These are phyloP conservation scores for Xanthoparmelia taractica DNA, from an alignment of 495 filamentous ascomycete species.

Conservation along the genomic window DNA sequence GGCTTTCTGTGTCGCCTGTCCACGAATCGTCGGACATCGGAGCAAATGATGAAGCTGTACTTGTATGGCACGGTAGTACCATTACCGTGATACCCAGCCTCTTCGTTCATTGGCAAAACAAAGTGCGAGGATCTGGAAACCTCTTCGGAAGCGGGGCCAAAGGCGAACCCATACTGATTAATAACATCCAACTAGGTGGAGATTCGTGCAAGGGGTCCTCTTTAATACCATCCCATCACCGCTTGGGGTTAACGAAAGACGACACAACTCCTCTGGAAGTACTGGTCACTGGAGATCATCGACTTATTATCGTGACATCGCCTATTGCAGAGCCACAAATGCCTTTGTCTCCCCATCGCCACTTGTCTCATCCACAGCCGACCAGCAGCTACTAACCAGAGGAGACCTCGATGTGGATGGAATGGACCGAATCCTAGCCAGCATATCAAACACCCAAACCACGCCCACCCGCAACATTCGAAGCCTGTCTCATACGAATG, in stretches of 20 bases:
- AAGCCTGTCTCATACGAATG: conserved; percentile 2
- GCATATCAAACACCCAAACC: conserved; percentile 33
- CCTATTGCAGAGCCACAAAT: conserved; percentile 32
- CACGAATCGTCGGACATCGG: conserved; percentile 32
- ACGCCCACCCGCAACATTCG: conserved; percentile 5
- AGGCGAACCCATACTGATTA: conserved; percentile 28
- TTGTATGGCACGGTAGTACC: conserved; percentile 60
- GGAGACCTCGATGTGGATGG: conserved; percentile 47
- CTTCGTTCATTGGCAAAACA: conserved; percentile 59
- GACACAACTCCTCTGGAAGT: conserved; percentile 48
- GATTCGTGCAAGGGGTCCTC: conserved; percentile 55
- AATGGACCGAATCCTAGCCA: conserved; percentile 44
- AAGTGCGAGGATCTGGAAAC: conserved; percentile 52
- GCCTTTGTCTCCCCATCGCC: conserved; percentile 9
- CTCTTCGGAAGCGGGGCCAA: conserved; percentile 34
- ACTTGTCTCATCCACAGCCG: conserved; percentile 26
- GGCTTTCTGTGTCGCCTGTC: conserved; percentile 53
- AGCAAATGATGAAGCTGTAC: conserved; percentile 52
- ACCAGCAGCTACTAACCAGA: conserved; percentile 39
- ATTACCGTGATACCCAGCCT: conserved; percentile 57
- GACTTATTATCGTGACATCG: conserved; percentile 50
- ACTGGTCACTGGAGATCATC: conserved; percentile 56
- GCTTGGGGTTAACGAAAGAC: conserved; percentile 27
- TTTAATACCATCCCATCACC: conserved; percentile 41
- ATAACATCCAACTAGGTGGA: conserved; percentile 53